phyloP scores from a whole-genome alignment of 2,329 filamentous ascomycete species.

The Onygena corvina region DNA sequence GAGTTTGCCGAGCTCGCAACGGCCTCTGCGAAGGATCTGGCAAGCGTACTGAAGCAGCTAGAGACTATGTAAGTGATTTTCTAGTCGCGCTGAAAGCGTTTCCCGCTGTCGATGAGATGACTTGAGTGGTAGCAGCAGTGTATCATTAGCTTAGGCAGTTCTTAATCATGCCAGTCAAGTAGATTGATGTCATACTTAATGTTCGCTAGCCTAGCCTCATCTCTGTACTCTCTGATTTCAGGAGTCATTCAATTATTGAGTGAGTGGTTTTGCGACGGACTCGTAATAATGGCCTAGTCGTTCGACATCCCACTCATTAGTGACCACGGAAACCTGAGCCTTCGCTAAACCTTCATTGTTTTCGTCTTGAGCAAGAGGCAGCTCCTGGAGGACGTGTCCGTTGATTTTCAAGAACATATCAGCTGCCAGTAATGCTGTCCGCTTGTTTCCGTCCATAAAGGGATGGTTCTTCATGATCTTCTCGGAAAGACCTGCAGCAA shows the following conservation, averaged over 20 bases:
- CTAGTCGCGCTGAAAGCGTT: too few relatives aligned
- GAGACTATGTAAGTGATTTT: conserved; percentile 18
- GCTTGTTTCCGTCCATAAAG: conserved; percentile 24
- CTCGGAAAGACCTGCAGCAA: conserved; percentile 21
- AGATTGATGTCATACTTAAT: too few relatives aligned
- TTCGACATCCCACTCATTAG: conserved; percentile 12
- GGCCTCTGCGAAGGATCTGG: conserved; percentile 15
- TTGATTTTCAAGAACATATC: conserved; percentile 25
- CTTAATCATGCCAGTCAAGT: too few relatives aligned
- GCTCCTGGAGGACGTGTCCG: conserved; percentile 19
- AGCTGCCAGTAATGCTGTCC: conserved; percentile 22
- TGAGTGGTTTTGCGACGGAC: too few relatives aligned
- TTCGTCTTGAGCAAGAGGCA: conserved; percentile 9
- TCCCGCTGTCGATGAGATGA: too few relatives aligned
- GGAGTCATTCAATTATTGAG: too few relatives aligned
- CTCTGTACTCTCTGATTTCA: too few relatives aligned
- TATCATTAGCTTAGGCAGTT: too few relatives aligned
- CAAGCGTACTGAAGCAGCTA: conserved; percentile 15
- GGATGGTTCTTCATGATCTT: conserved; percentile 26
- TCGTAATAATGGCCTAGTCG: conserved; percentile 5
- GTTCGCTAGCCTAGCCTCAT: too few relatives aligned
- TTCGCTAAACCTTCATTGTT: conserved; percentile 12
- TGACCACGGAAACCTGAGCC: conserved; percentile 15
- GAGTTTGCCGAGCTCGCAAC: conserved; percentile 18
- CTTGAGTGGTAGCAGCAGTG: too few relatives aligned